Base-by-base conservation (phyloP, 2,329 filamentous ascomycete genomes). In the Paecilomyces niveus region DNA sequence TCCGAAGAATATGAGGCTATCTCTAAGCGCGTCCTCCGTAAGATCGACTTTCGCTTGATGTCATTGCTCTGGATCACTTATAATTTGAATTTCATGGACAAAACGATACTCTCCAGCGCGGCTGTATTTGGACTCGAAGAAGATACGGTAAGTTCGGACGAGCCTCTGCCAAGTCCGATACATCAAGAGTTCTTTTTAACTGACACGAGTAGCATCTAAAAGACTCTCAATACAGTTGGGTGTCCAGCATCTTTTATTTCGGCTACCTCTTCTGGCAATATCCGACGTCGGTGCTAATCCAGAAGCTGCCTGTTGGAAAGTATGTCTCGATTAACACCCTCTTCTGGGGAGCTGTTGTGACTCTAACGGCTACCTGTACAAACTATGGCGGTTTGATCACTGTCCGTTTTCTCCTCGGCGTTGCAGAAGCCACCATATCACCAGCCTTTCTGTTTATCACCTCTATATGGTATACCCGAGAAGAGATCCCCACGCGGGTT, bases 71-170 rank as follows among this genome's bases (percentile, higher is more conserved):
- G 85, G 59, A 63, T 81, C 29, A 84, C 81, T 0, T 86, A 86
- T 65, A 80, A 81, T 71, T 68, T 86, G 60, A 83, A 85, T 67
- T 85, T 85, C 60, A 80, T 86, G 73, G 84, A 86, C 67, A 86
- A 86, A 67, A 80, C 80, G 4, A 83, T 82, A 59, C 68, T 84
- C 57, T 70, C 70, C 15, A 70, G 70, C 22, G 68, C 69, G 0
- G 70, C 69, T 1, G 68, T 72, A 0, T 72, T 70, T 33, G 70
- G 69, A 0, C 60, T 72, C 11, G 68, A 71, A 51, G 22, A 66
- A 50, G 70, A 65, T 8, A 71, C 69, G 0, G 67, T 68, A 39
- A 18, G 65, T 45, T 7, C 39, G 3, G 13, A 33, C 4, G 32
- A 7, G 15, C 35, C 15, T 18, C n/a, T 3, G 8, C n/a, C n/a